Percentiles rank a stretch among this genome's conserved stretches.
These are phyloP conservation scores for Juncus inflexus DNA, from an alignment of 176 grass and related monocot genomes.

Conservation along the genomic window DNA sequence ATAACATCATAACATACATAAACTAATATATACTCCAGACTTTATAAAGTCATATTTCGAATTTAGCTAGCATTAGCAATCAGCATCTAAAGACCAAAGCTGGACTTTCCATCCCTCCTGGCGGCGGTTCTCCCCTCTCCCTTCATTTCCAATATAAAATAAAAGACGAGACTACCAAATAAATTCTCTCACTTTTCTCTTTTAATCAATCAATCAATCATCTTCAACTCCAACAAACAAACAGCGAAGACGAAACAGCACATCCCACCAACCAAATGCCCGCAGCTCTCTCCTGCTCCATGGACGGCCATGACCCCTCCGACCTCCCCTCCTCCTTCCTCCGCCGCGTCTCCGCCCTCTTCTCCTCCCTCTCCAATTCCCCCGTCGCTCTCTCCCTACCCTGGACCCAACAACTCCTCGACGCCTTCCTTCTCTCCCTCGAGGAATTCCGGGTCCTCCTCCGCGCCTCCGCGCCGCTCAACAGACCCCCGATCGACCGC, in stretches of 20 bases:
- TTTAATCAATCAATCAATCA: constrained; percentile 28
- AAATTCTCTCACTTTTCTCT: constrained; percentile 39
- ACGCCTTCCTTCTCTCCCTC: constrained; percentile 64
- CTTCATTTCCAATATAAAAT: too few relatives aligned
- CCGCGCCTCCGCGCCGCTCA: neutral
- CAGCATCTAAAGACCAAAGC: neutral
- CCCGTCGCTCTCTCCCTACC: constrained; percentile 50
- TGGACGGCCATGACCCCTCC: constrained; percentile 29
- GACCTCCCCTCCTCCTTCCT: constrained; percentile 16
- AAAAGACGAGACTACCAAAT: constrained; percentile 32
- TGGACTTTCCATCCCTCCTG: neutral
- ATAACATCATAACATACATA: too few relatives aligned
- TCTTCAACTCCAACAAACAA: neutral
- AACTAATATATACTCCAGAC: too few relatives aligned
- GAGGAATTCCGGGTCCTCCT: constrained; percentile 78
- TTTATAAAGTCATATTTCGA: too few relatives aligned
- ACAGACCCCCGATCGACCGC: constrained; percentile 52
- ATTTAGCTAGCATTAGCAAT: neutral
- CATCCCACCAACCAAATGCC: constrained; percentile 5
- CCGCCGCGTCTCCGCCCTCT: constrained; percentile 42
- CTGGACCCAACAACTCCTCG: constrained; percentile 58
- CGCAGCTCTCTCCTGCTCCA: neutral
- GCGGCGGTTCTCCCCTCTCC: too few relatives aligned
- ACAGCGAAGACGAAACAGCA: too few relatives aligned
- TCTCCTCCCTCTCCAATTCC: constrained; percentile 15